Evolutionary conservation across 257 asterid genomes (phyloP), one percentile per base, ranked within the genome.

Genomic region (Solanum bukasovii): DNA sequence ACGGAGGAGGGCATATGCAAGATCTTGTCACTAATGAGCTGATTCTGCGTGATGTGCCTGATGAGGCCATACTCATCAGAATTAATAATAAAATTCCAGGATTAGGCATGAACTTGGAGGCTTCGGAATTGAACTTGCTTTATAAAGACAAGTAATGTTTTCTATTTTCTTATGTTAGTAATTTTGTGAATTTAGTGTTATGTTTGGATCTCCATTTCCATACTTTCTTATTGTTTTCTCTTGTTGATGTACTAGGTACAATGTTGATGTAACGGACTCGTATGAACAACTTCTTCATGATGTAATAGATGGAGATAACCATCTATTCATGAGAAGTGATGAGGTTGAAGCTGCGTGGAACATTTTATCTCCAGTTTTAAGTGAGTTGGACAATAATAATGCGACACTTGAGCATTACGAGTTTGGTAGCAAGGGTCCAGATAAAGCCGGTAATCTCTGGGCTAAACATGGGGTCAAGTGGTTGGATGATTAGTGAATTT

Each of bases 1-100:
- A 90, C 9, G 52, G 85, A 10, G 90, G 73, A 13, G 90, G 78
- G 67, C 88, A 49, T 63, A 67, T 37, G n/a, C 18, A 78, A 18
- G 9, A 77, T 78, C 91, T 92, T 88, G 84, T 93, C 59, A 87
- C 91, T 31, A 92, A 92, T 38, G 94, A 92, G 87, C 89, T 91
- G 86, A 91, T 92, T 68, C 67, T 92, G 70, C 93, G 90, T 6
- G 94, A 91, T 75, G 88, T 88, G 46, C 94, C 93, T 13, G 92
- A 92, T 33, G 94, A 92, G 88, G 90, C 93, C 31, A 92, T 89
- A 61, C 88, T 92, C 10, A 91, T 92, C 68, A 90, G 89, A 56
- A 90, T 92, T 20, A 91, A 92, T 89, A 92, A 92, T n/a, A 92
- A 92, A 87, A 84, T 91, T 86, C 94, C 94, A 23, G 94, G 94